phyloP scores from a whole-genome alignment of 2,329 filamentous ascomycete species.

The Hypoxylon sp. region DNA sequence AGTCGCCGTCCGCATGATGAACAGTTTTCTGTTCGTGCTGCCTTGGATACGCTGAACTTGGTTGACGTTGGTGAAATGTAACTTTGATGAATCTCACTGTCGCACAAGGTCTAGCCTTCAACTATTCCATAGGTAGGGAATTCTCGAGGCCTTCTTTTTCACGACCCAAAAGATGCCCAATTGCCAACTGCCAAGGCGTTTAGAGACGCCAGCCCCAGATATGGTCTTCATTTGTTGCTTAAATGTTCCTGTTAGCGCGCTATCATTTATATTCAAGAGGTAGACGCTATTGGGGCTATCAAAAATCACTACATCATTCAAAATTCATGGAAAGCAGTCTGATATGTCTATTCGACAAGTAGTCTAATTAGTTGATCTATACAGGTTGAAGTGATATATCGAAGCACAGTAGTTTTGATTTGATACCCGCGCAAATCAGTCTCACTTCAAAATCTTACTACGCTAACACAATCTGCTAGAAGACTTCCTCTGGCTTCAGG shows the following conservation, averaged over 20 bases:
- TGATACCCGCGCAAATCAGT: not conserved
- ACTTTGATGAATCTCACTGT: constrained; percentile 31
- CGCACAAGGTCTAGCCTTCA: constrained; percentile 14
- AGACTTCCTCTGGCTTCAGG: constrained; percentile 14
- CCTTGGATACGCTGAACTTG: constrained; percentile 2
- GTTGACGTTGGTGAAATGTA: constrained; percentile 27
- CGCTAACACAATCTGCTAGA: constrained; percentile 17
- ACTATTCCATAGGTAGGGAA: constrained; percentile 18
- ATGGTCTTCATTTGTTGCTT: constrained; percentile 1
- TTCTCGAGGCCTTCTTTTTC: constrained; percentile 11
- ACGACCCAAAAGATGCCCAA: constrained; percentile 39
- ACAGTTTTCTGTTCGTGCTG: constrained; percentile 8
- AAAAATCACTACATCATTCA: not conserved
- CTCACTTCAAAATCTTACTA: constrained; percentile 2
- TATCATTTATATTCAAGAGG: constrained; percentile 1
- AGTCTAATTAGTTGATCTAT: not conserved
- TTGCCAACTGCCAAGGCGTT: constrained; percentile 16
- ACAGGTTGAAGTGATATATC: not conserved
- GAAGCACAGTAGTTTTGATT: not conserved
- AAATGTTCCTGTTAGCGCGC: constrained; percentile 18
- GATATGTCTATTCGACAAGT: constrained; percentile 1
- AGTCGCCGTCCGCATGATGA: constrained; percentile 7
- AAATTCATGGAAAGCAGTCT: not conserved
- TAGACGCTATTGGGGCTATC: not conserved
- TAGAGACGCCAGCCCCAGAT: constrained; percentile 2